Conservation (phyloP, 441 rosid genomes). For the Pelargonium cotyledonis region DNA sequence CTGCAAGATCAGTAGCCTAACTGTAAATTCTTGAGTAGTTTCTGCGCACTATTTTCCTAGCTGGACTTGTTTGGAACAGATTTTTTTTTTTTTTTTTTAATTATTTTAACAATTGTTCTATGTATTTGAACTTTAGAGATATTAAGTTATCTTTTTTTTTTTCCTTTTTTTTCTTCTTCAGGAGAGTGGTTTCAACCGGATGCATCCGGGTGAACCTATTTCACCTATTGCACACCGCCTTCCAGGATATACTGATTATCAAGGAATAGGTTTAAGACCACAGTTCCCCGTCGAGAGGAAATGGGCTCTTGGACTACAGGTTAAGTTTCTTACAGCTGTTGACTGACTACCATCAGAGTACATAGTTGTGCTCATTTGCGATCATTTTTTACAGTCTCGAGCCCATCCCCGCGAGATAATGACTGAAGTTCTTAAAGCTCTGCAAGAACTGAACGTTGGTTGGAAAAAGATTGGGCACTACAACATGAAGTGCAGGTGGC, state of each 20-base stretch:
- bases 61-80: too few relatives aligned
- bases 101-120: too few relatives aligned
- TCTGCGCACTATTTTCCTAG: too few relatives aligned
- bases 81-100: too few relatives aligned
- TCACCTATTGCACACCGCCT: constrained; percentile 54
- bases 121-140: too few relatives aligned
- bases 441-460: constrained; percentile 77
- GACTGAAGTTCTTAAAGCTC: constrained; percentile 88
- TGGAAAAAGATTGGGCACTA: constrained; percentile 97
- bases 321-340: constrained; percentile 22
- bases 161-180: constrained; percentile 22
- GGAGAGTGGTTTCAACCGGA: constrained; percentile 65
- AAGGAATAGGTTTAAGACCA: constrained; percentile 53
- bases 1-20: not conserved
- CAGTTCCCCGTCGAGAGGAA: constrained; percentile 68
- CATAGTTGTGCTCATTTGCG: constrained; percentile 12
- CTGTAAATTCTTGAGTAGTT: not conserved
- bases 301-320: constrained; percentile 99
- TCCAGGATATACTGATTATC: constrained; percentile 64
- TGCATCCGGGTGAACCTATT: constrained; percentile 52
- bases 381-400: constrained; percentile 51
- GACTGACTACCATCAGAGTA: not conserved
- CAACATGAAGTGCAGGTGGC: constrained; percentile 98
- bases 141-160: too few relatives aligned
- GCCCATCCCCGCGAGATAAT: constrained; percentile 96